These are phyloP conservation scores for Phlyctochytrium planicorne DNA, from an alignment of 192 early-diverging fungal species.

Conservation along the genomic window DNA sequence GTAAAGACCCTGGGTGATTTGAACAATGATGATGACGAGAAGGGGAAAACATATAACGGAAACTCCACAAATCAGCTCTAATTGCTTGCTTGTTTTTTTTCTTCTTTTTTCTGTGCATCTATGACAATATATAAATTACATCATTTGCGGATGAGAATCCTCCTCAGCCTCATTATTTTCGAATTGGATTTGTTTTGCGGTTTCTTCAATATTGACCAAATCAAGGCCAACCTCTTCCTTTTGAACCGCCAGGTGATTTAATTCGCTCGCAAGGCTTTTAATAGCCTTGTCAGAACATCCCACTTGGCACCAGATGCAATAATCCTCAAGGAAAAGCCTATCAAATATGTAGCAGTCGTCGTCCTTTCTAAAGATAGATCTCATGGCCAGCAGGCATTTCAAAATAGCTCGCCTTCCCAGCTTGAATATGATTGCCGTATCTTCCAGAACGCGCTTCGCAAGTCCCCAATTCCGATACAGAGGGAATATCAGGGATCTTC, in stretches of 20 bases:
- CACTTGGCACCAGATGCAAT: slow-evolving; percentile 92
- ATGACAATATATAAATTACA: no score
- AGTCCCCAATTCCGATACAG: slow-evolving; percentile 81
- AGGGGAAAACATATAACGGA: no score
- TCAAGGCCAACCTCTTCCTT: neutral
- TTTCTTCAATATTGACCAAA: neutral
- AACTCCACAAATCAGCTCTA: no score
- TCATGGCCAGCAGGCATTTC: slow-evolving; percentile 75
- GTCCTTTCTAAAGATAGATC: slow-evolving; percentile 78
- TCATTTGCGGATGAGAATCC: no score
- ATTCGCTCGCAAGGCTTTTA: slow-evolving; percentile 60
- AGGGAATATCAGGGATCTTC: slow-evolving; percentile 86
- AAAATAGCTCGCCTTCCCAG: slow-evolving; percentile 80
- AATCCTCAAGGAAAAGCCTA: slow-evolving; percentile 89
- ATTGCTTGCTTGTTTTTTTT: no score
- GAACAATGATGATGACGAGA: no score
- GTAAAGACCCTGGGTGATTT: no score
- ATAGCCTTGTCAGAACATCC: slow-evolving; percentile 72
- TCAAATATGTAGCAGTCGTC: slow-evolving; percentile 87
- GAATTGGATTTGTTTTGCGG: no score
- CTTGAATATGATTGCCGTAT: slow-evolving; percentile 78
- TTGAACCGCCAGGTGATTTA: neutral
- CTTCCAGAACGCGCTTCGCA: slow-evolving; percentile 63
- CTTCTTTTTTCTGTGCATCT: no score
- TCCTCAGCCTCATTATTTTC: no score